Percentiles rank a stretch among this genome's conserved stretches.
Conservation (phyloP, 805 yeast genomes). For the Pichia deserticola region DNA sequence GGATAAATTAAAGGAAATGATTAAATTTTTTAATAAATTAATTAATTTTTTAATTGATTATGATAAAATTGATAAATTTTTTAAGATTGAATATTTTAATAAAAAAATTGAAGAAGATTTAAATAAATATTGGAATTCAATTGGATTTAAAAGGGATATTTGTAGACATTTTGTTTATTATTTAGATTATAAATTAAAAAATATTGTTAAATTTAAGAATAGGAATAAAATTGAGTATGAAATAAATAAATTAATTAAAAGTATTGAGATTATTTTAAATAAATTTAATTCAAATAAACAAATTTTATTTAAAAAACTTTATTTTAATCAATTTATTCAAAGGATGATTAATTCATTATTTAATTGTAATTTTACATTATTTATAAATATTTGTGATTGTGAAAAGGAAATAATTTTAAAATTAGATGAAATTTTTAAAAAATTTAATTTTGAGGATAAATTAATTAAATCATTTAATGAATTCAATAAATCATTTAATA, state of each 20-base stretch:
- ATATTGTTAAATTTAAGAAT: constrained; percentile 1
- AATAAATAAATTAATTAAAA: background rate
- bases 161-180: background rate
- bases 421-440: background rate
- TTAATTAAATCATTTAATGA: background rate
- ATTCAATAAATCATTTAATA: background rate
- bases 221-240: constrained; percentile 3
- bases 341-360: constrained; percentile 1
- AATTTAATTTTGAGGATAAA: background rate
- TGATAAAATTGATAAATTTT: background rate
- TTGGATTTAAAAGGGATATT: constrained; percentile 2
- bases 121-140: background rate
- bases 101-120: background rate
- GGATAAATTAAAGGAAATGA: constrained; percentile 5
- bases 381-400: constrained; percentile 4
- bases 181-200: constrained; percentile 1
- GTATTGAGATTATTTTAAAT: background rate
- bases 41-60: background rate
- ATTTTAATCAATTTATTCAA: background rate
- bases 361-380: background rate
- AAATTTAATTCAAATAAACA: background rate
- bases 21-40: background rate
- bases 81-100: background rate
- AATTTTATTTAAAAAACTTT: background rate
- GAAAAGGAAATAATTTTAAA: background rate